Conservation (phyloP, 192 early-diverging fungal genomes). For the Diversispora epigaea region DNA sequence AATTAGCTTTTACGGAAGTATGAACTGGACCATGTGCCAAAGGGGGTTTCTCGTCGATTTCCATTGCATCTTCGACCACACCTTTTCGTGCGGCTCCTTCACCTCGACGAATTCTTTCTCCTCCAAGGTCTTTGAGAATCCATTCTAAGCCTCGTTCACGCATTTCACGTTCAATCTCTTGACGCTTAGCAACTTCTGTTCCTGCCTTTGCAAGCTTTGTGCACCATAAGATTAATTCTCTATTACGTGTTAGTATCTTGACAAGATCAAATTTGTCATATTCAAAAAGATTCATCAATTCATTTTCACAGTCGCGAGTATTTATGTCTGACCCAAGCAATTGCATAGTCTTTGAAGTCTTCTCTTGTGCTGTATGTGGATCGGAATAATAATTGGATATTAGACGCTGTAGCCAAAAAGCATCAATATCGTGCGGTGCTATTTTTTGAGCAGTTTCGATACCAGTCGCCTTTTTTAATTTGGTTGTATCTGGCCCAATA, state of each 20-base stretch:
- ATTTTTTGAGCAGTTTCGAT: slow-evolving; percentile 45
- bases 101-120: slow-evolving; percentile 55
- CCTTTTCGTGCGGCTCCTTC: slow-evolving; percentile 56
- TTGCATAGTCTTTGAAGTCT: slow-evolving; percentile 72
- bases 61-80: slow-evolving; percentile 68
- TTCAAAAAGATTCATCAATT: slow-evolving; percentile 93
- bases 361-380: slow-evolving; percentile 83
- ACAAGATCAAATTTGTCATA: slow-evolving; percentile 96
- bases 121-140: slow-evolving; percentile 72
- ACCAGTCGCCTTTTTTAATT: slow-evolving; percentile 41
- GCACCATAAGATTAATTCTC: slow-evolving; percentile 89
- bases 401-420: slow-evolving; percentile 95
- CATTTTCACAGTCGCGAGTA: slow-evolving; percentile 91
- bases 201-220: slow-evolving; percentile 79
- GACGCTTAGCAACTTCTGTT: slow-evolving; percentile 56
- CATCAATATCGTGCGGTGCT: slow-evolving; percentile 84
- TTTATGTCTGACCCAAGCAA: slow-evolving; percentile 69
- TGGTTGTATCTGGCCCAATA: slow-evolving; percentile 39
- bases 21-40: slow-evolving; percentile 41
- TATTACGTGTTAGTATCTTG: slow-evolving; percentile 81
- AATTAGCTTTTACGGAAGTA: slow-evolving; percentile 48
- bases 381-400: slow-evolving; percentile 83
- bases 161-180: slow-evolving; percentile 67
- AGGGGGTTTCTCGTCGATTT: slow-evolving; percentile 48
- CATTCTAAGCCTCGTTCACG: slow-evolving; percentile 60